phyloP scores from a whole-genome alignment of 140 eudicot genomes.

The Erigeron philadelphicus region DNA sequence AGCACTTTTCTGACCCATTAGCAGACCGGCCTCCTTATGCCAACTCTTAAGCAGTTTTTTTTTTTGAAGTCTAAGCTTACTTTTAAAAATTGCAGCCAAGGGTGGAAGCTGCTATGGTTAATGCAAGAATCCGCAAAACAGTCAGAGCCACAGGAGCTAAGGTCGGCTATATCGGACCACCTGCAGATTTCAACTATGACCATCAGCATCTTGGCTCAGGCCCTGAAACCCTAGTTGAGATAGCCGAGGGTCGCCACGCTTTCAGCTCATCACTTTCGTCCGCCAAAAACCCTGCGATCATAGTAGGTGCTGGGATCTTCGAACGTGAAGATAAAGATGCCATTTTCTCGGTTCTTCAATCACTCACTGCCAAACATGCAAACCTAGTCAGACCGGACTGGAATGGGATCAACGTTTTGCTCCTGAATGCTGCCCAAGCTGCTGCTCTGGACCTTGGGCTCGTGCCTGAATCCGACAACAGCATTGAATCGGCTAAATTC shows the following conservation, averaged over 20 bases:
- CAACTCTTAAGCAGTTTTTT: background rate
- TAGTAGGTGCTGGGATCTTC: constrained; percentile 81
- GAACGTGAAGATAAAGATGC: constrained; percentile 82
- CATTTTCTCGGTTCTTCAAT: constrained; percentile 58
- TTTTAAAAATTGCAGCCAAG: constrained; percentile 58
- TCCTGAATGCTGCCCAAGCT: constrained; percentile 93
- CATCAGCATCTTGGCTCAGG: constrained; percentile 80
- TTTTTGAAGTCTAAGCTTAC: background rate
- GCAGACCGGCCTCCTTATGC: background rate
- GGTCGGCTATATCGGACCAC: constrained; percentile 84
- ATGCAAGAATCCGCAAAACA: constrained; percentile 88
- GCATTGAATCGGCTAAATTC: constrained; percentile 72
- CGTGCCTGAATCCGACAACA: constrained; percentile 67
- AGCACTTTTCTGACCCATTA: too few species aligned
- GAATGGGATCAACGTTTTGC: constrained; percentile 80
- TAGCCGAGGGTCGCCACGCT: constrained; percentile 70
- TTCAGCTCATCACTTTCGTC: constrained; percentile 49
- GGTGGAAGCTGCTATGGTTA: constrained; percentile 93
- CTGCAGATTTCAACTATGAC: constrained; percentile 76
- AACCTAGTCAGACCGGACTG: constrained; percentile 75
- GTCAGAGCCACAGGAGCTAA: constrained; percentile 71
- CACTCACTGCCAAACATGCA: constrained; percentile 53
- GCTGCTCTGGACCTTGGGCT: constrained; percentile 97
- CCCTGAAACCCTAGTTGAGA: constrained; percentile 66
- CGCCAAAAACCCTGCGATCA: constrained; percentile 80